phyloP scores from a whole-genome alignment of 257 asterid genomes.

The Paraleonurus japonicus region DNA sequence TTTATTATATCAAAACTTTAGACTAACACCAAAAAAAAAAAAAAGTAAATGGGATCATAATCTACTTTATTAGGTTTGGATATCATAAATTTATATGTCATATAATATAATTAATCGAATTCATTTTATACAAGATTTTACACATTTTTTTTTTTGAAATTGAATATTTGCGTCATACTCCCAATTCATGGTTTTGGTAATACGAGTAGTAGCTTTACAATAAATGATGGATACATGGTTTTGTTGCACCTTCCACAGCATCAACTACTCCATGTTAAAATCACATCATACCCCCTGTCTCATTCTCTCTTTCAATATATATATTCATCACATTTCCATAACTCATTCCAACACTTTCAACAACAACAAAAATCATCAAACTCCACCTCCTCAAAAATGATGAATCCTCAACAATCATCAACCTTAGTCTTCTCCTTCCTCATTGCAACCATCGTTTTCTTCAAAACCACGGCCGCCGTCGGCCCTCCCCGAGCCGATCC shows the following conservation, averaged over 20 bases:
- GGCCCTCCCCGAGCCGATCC: constrained; percentile 40
- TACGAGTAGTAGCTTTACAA: not conserved
- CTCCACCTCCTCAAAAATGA: constrained; percentile 36
- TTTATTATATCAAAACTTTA: too few relatives aligned
- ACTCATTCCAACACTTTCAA: not conserved
- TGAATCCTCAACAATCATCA: constrained; percentile 21
- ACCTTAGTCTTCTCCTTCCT: constrained; percentile 32
- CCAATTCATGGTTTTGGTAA: not conserved
- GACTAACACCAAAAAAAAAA: too few relatives aligned
- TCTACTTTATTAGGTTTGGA: too few relatives aligned
- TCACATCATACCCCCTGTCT: not conserved
- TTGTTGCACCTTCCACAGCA: constrained; percentile 41
- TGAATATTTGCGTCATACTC: not conserved
- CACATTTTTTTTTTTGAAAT: too few relatives aligned
- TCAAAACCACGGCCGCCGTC: constrained; percentile 25
- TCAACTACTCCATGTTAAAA: constrained; percentile 22
- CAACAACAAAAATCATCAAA: not conserved
- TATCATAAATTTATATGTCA: too few relatives aligned
- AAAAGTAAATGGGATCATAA: too few relatives aligned
- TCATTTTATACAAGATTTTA: too few relatives aligned
- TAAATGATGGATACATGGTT: constrained; percentile 28
- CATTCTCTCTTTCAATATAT: not conserved
- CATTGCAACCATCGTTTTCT: constrained; percentile 30
- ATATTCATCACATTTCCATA: not conserved
- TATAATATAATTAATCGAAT: too few relatives aligned